Evolutionary conservation across 139 green algal genomes (phyloP).

Genomic region (Spirogloea muscicola): DNA sequence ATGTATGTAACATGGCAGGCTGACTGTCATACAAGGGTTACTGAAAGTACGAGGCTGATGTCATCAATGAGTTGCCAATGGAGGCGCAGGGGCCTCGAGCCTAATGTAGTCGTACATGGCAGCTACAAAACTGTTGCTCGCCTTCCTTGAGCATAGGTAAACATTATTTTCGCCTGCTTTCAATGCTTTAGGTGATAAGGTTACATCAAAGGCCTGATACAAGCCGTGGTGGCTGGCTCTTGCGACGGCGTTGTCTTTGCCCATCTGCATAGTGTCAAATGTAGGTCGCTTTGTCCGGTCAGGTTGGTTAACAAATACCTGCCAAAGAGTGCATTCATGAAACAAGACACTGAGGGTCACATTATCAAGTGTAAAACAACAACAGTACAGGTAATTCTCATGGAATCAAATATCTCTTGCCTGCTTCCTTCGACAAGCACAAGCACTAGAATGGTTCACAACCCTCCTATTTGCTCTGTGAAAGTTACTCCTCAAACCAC

Average conservation of each 20-base stretch:
- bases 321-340: background rate
- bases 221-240: background rate
- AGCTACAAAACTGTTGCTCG: background rate
- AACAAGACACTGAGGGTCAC: background rate
- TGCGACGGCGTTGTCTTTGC: background rate
- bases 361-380: background rate
- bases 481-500: background rate
- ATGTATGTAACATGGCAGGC: too few species aligned
- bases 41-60: too few species aligned
- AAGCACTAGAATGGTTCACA: background rate
- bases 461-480: too few species aligned
- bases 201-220: background rate
- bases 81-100: constrained; percentile 5
- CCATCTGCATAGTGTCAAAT: constrained; percentile 12
- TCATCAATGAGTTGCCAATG: too few species aligned
- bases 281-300: background rate
- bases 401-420: background rate
- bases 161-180: background rate
- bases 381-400: background rate
- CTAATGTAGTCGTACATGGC: constrained; percentile 3
- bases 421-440: background rate
- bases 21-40: too few species aligned
- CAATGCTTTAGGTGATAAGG: background rate
- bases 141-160: background rate
- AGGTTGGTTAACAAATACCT: background rate